Conservation (phyloP, 345 rosid species). For the Eutrema yunnanense region DNA sequence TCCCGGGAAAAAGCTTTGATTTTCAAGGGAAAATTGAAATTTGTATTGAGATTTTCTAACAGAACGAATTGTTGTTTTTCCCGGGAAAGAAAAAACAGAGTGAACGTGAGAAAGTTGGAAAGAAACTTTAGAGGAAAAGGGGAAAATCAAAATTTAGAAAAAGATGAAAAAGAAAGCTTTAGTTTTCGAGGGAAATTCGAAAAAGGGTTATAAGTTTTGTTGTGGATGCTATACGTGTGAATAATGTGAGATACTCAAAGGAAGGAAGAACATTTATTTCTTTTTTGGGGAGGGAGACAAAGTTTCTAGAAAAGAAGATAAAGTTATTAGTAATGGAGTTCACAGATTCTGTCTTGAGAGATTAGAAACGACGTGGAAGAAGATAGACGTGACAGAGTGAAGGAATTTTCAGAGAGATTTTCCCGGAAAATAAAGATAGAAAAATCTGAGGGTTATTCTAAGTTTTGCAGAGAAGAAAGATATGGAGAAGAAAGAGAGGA, state of each 20-base stretch:
- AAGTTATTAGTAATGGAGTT: conserved; percentile 11
- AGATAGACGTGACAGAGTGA: conserved; percentile 2
- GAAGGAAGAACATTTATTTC: not conserved
- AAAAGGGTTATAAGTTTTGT: not conserved
- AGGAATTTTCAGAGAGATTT: not conserved
- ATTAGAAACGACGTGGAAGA: conserved; percentile 22
- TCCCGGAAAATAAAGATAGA: not conserved
- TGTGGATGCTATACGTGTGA: conserved; percentile 28
- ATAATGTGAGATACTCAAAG: conserved; percentile 9
- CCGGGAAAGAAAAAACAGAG: conserved; percentile 3
- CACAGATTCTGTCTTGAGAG: conserved; percentile 22
- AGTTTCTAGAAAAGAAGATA: conserved; percentile 5
- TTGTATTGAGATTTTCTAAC: not conserved
- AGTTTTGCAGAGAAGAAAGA: conserved; percentile 13
- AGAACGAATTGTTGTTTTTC: not conserved
- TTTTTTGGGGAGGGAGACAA: conserved; percentile 3
- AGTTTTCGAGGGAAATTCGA: not conserved
- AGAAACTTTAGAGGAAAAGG: conserved; percentile 5
- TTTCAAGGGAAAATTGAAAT: not conserved
- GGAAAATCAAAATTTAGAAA: not conserved
- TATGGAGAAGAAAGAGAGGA: conserved; percentile 4
- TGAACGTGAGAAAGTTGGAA: not conserved
- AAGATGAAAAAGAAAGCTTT: not conserved
- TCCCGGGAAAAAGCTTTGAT: not conserved
- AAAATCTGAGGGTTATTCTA: not conserved